These are phyloP conservation scores for Hyparrhenia diplandra DNA, from an alignment of 176 grass and related monocot species.

Conservation along the genomic window DNA sequence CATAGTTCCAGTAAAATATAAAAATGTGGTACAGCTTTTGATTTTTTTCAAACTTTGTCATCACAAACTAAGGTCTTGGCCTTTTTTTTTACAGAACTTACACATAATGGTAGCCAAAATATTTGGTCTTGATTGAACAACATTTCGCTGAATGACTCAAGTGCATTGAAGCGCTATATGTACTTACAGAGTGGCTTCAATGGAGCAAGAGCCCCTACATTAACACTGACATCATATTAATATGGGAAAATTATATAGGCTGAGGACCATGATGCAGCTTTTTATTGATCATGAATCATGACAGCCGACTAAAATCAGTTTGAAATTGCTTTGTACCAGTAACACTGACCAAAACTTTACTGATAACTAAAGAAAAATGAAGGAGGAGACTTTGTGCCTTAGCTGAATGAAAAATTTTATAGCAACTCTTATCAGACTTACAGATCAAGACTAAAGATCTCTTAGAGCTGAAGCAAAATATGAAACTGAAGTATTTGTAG, in stretches of 20 bases:
- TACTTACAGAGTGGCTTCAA: not conserved
- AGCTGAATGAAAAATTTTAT: not conserved
- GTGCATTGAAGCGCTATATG: not conserved
- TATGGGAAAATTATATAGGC: not conserved
- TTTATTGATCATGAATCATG: not conserved
- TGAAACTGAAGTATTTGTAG: not conserved
- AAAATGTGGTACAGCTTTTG: not conserved
- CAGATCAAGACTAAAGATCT: not conserved
- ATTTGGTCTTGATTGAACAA: not conserved
- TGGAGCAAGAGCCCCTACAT: not conserved
- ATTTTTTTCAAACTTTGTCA: not conserved
- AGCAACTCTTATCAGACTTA: not conserved
- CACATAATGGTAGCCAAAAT: not conserved
- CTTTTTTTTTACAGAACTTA: not conserved
- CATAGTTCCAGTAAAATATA: not conserved
- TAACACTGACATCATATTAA: constrained; percentile 1
- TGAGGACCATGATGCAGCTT: not conserved
- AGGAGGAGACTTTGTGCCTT: not conserved
- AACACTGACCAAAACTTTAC: not conserved
- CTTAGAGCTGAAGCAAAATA: constrained; percentile 21
- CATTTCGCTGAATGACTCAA: not conserved
- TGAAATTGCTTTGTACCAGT: not conserved
- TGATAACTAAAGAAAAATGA: not conserved
- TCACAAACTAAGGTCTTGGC: not conserved
- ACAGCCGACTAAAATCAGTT: not conserved